A percentile compares a stretch with the other conserved stretches of the same genome.
phyloP scores from a whole-genome alignment of 495 filamentous ascomycete genomes.

The Talaromyces wortmannii region DNA sequence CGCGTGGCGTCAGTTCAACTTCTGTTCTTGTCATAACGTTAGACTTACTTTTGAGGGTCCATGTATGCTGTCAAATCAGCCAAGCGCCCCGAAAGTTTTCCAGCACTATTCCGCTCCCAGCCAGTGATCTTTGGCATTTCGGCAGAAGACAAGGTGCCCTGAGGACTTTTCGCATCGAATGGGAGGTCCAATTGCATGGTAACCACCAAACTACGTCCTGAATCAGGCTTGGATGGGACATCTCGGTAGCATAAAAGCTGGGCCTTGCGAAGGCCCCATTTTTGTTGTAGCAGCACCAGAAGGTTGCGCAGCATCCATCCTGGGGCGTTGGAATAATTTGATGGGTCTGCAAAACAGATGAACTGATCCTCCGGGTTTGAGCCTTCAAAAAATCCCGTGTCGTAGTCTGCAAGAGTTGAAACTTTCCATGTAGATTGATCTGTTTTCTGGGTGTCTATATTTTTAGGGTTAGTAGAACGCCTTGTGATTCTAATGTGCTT shows the following conservation, averaged over 20 bases:
- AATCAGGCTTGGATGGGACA: constrained; percentile 63
- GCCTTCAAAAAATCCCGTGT: constrained; percentile 78
- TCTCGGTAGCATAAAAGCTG: constrained; percentile 92
- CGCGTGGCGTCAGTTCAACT: neutral
- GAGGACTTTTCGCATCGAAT: constrained; percentile 6
- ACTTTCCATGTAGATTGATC: constrained; percentile 58
- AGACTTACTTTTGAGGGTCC: constrained; percentile 64
- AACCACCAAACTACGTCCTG: constrained; percentile 73
- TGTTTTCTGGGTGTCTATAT: too few relatives aligned
- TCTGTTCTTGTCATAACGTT: neutral
- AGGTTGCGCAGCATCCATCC: constrained; percentile 93
- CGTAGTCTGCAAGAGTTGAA: constrained; percentile 66
- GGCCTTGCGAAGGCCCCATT: constrained; percentile 69
- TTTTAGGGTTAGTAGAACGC: constrained; percentile 6
- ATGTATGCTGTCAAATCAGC: constrained; percentile 85
- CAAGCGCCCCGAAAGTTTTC: constrained; percentile 66
- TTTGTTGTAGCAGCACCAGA: constrained; percentile 72
- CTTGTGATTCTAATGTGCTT: neutral
- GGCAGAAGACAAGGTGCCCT: constrained; percentile 20
- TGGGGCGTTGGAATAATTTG: constrained; percentile 76
- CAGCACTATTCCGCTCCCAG: constrained; percentile 79
- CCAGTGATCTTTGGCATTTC: constrained; percentile 83
- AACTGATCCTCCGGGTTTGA: constrained; percentile 63
- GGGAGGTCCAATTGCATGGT: constrained; percentile 48
- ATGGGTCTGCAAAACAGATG: constrained; percentile 85